Conservation (phyloP, 164 flowering plant species). For the Brasenia schreberi region DNA sequence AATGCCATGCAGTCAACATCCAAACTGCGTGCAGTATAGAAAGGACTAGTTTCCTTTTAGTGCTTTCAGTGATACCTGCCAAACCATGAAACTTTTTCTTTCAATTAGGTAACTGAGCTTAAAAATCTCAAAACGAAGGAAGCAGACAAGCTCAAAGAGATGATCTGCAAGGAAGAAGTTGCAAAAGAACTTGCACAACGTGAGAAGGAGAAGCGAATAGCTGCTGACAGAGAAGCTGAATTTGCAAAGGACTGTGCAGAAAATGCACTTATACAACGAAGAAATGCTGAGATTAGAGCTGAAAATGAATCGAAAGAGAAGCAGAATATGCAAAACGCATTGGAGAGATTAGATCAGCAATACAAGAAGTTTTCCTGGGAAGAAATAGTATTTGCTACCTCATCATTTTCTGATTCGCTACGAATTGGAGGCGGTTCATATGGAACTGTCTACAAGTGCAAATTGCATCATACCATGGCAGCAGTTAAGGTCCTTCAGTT, state of each 20-base stretch:
- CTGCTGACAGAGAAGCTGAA: constrained; percentile 45
- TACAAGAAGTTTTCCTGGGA: constrained; percentile 64
- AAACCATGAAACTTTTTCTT: background rate
- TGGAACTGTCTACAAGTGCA: constrained; percentile 75
- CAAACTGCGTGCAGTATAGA: no score
- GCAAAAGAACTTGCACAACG: constrained; percentile 42
- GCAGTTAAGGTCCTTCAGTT: constrained; percentile 80
- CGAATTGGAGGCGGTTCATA: constrained; percentile 68
- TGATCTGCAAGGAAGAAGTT: constrained; percentile 30
- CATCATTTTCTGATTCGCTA: constrained; percentile 58
- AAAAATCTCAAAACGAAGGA: constrained; percentile 38
- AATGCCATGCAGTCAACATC: no score
- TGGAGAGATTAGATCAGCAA: constrained; percentile 21
- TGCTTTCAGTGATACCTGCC: background rate
- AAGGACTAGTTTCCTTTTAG: background rate
- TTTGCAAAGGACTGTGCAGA: constrained; percentile 35
- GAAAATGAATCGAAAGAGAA: constrained; percentile 39
- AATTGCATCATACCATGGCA: constrained; percentile 47
- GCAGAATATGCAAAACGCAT: constrained; percentile 42
- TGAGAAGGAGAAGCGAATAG: constrained; percentile 45
- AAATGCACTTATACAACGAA: constrained; percentile 43
- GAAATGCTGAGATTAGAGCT: constrained; percentile 49
- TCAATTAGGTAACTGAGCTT: constrained; percentile 40
- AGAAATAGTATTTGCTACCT: constrained; percentile 64
- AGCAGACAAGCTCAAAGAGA: constrained; percentile 38